A percentile compares a stretch with the other conserved stretches of the same genome.
Evolutionary conservation across 2,329 filamentous ascomycete species (phyloP).

Genomic region (Malbranchea zuffiana): DNA sequence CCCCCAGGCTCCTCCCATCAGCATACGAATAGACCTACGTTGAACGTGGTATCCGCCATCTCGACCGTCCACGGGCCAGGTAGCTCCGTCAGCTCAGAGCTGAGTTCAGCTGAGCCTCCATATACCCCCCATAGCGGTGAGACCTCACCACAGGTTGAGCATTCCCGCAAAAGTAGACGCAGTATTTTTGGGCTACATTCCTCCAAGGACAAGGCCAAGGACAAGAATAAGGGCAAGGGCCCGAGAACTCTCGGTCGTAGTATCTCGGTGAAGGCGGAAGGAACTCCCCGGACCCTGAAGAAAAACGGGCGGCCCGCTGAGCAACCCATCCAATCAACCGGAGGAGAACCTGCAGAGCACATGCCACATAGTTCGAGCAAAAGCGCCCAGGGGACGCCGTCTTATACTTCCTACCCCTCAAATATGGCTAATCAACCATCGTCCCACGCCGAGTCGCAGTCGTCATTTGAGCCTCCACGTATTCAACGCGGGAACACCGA

Average conservation of each 20-base stretch:
- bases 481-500: constrained; percentile 17
- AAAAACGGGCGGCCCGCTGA: constrained; percentile 9
- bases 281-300: constrained; percentile 6
- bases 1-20: constrained; percentile 3
- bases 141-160: constrained; percentile 12
- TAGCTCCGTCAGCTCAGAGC: constrained; percentile 7
- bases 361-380: constrained; percentile 14
- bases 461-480: constrained; percentile 12
- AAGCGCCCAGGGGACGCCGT: constrained; percentile 7
- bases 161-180: constrained; percentile 14
- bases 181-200: constrained; percentile 20
- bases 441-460: constrained; percentile 14
- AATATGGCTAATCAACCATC: constrained; percentile 15
- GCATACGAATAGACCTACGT: constrained; percentile 1
- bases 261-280: constrained; percentile 21
- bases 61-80: constrained; percentile 1
- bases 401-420: constrained; percentile 13
- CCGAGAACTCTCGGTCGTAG: constrained; percentile 18
- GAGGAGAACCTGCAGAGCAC: constrained; percentile 6
- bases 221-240: constrained; percentile 9
- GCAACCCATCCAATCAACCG: constrained; percentile 9
- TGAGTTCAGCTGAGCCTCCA: constrained; percentile 8
- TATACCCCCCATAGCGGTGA: constrained; percentile 12
- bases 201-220: constrained; percentile 14
- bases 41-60: constrained; percentile 13